These are phyloP conservation scores for Neurospora sp. DNA, from an alignment of 495 filamentous ascomycete species.

Conservation along the genomic window DNA sequence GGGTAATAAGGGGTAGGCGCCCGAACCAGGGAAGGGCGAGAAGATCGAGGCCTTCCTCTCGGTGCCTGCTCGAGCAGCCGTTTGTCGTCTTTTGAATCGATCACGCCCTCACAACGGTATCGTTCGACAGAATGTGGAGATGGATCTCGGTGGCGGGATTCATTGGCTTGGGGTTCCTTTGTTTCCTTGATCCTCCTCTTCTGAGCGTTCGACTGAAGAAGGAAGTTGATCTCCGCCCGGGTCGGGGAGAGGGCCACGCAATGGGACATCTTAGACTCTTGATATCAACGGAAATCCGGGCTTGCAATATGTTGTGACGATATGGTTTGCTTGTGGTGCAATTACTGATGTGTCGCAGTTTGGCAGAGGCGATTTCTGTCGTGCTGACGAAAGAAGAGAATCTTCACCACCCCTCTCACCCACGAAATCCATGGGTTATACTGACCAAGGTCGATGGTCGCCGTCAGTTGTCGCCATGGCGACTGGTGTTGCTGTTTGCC, in stretches of 20 bases:
- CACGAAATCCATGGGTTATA: neutral
- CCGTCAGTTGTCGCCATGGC: too few species aligned
- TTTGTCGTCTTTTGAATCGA: neutral
- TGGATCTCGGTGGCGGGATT: neutral
- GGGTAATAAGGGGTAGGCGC: neutral
- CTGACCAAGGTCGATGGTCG: neutral
- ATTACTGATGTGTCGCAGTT: neutral
- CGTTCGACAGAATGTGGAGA: neutral
- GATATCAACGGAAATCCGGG: too few species aligned
- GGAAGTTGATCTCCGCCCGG: neutral
- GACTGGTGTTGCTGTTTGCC: too few species aligned
- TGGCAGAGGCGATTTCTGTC: neutral
- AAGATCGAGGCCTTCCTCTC: neutral
- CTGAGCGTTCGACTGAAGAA: neutral
- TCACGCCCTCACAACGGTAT: neutral
- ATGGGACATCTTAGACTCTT: neutral
- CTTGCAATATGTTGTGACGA: too few species aligned
- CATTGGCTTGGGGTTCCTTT: neutral
- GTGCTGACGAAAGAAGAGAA: neutral
- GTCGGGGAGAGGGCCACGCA: neutral
- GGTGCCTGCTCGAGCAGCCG: neutral
- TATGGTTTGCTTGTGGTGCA: too few species aligned
- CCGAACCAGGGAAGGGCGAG: neutral
- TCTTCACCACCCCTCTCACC: neutral
- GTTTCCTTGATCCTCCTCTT: neutral